These are phyloP conservation scores for Metschnikowia chrysomelidarum DNA, from an alignment of 805 yeast species.

Conservation along the genomic window DNA sequence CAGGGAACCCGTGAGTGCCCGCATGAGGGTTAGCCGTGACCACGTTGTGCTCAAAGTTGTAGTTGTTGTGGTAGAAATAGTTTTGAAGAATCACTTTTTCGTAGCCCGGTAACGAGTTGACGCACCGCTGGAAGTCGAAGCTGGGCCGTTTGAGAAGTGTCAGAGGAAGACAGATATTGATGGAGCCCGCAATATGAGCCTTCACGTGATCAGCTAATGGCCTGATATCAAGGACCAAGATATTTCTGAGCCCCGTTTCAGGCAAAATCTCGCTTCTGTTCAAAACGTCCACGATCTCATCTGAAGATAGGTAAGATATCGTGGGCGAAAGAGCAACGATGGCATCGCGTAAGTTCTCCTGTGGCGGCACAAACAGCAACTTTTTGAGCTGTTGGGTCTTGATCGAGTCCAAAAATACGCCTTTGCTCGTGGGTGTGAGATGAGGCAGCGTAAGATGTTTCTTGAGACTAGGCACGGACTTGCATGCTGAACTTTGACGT, in stretches of 20 bases:
- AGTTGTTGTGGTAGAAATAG: constrained; percentile 25
- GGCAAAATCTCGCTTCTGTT: constrained; percentile 5
- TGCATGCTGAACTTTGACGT: not conserved
- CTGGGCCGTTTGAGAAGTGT: constrained; percentile 76
- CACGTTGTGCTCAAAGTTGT: constrained; percentile 8
- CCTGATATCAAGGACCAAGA: constrained; percentile 69
- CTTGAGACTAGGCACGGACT: constrained; percentile 19
- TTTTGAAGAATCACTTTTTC: constrained; percentile 46
- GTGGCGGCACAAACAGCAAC: constrained; percentile 20
- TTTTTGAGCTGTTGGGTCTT: constrained; percentile 26
- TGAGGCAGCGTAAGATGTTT: constrained; percentile 15
- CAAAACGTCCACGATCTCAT: constrained; percentile 19
- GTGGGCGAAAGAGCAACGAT: constrained; percentile 24
- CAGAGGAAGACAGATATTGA: constrained; percentile 86
- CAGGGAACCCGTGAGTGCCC: constrained; percentile 34
- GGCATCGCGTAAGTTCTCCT: constrained; percentile 20
- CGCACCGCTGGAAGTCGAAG: constrained; percentile 61
- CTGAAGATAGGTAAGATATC: constrained; percentile 19
- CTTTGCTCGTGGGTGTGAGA: constrained; percentile 13
- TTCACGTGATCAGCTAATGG: constrained; percentile 73
- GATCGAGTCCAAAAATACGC: constrained; percentile 18
- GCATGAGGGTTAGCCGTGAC: not conserved
- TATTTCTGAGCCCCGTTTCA: constrained; percentile 16
- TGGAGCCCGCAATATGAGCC: constrained; percentile 55
- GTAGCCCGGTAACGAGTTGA: constrained; percentile 54